phyloP scores from a whole-genome alignment of 495 filamentous ascomycete species.

The Podospora didyma region DNA sequence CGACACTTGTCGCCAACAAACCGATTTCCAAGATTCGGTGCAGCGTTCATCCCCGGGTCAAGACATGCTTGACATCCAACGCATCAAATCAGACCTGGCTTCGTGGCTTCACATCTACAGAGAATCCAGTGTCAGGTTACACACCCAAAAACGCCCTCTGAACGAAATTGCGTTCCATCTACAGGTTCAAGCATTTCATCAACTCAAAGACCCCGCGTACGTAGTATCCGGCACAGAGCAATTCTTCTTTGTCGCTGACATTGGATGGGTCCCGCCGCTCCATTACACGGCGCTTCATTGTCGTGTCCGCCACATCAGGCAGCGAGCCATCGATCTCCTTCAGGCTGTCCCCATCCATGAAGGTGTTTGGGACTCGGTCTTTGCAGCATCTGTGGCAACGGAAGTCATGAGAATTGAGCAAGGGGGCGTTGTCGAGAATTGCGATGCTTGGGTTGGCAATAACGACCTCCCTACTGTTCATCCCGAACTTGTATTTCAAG shows the following conservation, averaged over 20 bases:
- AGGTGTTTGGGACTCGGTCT: slow-evolving; percentile 42
- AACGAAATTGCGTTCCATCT: neutral
- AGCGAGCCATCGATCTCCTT: slow-evolving; percentile 41
- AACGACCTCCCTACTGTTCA: no score
- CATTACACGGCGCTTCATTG: slow-evolving; percentile 56
- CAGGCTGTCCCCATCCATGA: slow-evolving; percentile 41
- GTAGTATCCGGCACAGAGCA: slow-evolving; percentile 9
- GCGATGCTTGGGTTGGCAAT: no score
- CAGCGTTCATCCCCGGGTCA: neutral
- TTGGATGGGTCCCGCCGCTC: slow-evolving; percentile 48
- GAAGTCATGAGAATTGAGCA: slow-evolving; percentile 40
- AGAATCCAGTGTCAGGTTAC: neutral
- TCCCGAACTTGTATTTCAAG: no score
- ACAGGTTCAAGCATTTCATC: neutral
- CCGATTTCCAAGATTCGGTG: neutral
- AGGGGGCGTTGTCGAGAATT: slow-evolving; percentile 2
- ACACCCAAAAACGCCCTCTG: neutral
- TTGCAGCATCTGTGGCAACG: slow-evolving; percentile 22
- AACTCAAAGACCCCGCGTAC: neutral
- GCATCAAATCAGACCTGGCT: neutral
- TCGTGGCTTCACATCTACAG: neutral
- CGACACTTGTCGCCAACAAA: neutral
- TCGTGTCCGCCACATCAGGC: slow-evolving; percentile 43
- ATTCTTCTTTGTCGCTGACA: slow-evolving; percentile 35
- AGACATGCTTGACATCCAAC: neutral